phyloP scores from a whole-genome alignment of 306 rosid species.

The Vigna radiata region DNA sequence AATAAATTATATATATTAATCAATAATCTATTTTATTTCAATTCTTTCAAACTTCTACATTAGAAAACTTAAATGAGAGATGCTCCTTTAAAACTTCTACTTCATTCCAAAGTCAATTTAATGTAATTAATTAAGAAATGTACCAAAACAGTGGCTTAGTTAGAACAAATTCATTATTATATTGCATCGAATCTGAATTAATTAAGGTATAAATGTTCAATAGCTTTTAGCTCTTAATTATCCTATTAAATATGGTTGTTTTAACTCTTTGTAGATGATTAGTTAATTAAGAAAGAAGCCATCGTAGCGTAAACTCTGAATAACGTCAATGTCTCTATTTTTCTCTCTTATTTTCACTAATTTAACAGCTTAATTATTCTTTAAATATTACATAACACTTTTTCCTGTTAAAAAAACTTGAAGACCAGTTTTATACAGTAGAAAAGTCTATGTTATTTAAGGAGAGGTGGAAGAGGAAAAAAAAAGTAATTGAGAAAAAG shows the following conservation, averaged over 20 bases:
- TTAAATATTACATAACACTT: too few species aligned
- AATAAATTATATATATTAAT: too few species aligned
- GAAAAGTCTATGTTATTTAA: too few species aligned
- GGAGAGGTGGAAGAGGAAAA: too few species aligned
- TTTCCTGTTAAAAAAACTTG: not conserved
- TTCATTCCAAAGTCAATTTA: not conserved
- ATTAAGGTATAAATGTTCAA: not conserved
- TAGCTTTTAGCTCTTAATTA: not conserved
- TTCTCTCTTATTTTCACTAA: not conserved
- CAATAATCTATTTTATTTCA: too few species aligned
- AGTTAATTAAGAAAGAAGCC: not conserved
- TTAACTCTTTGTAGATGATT: not conserved
- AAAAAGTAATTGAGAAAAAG: too few species aligned
- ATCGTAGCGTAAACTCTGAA: not conserved
- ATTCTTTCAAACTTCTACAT: not conserved
- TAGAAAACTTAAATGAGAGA: conserved; percentile 2
- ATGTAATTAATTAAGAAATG: not conserved
- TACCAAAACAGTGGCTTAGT: not conserved
- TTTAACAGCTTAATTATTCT: too few species aligned
- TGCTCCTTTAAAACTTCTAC: conserved; percentile 28
- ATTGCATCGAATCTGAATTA: conserved; percentile 8
- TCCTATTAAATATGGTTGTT: not conserved
- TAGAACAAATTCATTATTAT: not conserved
- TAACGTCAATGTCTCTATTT: not conserved
- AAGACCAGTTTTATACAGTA: not conserved